Evolutionary conservation across 805 yeast genomes (phyloP).

Genomic region (Nakazawaea wyomingensis): DNA sequence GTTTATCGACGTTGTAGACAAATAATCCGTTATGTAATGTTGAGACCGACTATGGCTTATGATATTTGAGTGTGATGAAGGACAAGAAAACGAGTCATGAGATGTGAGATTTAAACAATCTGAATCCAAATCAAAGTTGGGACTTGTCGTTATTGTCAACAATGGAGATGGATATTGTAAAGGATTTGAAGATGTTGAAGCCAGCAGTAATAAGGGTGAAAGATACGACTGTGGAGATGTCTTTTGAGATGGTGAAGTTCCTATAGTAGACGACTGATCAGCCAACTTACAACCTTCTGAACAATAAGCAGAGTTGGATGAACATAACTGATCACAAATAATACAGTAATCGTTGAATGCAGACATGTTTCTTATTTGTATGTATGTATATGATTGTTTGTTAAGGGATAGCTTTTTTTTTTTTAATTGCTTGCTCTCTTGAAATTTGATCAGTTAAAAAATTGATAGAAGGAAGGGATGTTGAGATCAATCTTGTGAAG

Average conservation of each 20-base stretch:
- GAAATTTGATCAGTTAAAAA: too few species aligned
- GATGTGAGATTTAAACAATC: conserved; percentile 9
- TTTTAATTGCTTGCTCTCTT: too few species aligned
- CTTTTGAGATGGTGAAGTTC: conserved; percentile 2
- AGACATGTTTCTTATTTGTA: conserved; percentile 37
- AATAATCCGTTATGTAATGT: conserved; percentile 7
- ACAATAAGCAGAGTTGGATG: conserved; percentile 27
- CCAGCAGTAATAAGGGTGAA: conserved; percentile 5
- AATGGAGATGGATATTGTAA: conserved; percentile 13
- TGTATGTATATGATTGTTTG: too few species aligned
- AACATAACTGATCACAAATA: conserved; percentile 29
- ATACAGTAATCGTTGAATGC: conserved; percentile 33
- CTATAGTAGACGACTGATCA: conserved; percentile 17
- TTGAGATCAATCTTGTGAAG: too few species aligned
- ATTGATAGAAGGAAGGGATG: too few species aligned
- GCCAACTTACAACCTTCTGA: conserved; percentile 24
- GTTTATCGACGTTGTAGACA: conserved; percentile 14
- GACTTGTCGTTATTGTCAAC: not conserved
- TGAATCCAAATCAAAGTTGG: conserved; percentile 11
- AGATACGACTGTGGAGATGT: conserved; percentile 1
- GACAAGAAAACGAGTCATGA: not conserved
- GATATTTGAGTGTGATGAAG: not conserved
- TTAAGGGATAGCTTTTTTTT: too few species aligned
- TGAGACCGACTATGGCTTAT: not conserved
- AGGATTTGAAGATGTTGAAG: not conserved